Evolutionary conservation across 306 rosid genomes (phyloP).

Genomic region (Cicer judaicum): DNA sequence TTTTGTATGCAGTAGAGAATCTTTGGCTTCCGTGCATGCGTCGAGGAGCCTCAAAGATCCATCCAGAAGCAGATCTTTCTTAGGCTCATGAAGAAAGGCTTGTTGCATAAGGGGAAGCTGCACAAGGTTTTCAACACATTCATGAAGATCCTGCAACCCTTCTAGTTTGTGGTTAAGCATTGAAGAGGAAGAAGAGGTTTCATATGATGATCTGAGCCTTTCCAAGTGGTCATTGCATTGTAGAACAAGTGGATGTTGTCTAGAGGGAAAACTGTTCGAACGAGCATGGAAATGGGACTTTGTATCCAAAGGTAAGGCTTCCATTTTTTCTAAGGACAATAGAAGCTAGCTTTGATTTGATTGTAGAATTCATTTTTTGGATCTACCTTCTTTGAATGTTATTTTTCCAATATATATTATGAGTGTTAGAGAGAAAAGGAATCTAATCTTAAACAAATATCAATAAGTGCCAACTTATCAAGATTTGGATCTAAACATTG

Average conservation of each 20-base stretch:
- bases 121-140: conserved; percentile 28
- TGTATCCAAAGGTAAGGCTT: neutral
- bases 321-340: conserved; percentile 35
- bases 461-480: conserved; percentile 12
- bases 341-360: neutral
- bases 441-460: conserved; percentile 33
- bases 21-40: conserved; percentile 34
- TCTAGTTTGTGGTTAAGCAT: conserved; percentile 35
- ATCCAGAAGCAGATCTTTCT: conserved; percentile 21
- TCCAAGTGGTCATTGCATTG: conserved; percentile 43
- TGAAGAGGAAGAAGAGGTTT: conserved; percentile 38
- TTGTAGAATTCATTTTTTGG: conserved; percentile 2
- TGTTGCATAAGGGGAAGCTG: conserved; percentile 31
- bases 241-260: conserved; percentile 41
- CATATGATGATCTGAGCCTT: conserved; percentile 24
- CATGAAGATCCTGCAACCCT: conserved; percentile 45
- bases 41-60: conserved; percentile 47
- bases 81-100: conserved; percentile 37
- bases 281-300: conserved; percentile 34
- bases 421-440: conserved; percentile 34
- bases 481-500: conserved; percentile 46
- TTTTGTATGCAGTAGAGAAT: conserved; percentile 38
- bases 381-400: conserved; percentile 19
- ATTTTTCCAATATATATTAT: conserved; percentile 28
- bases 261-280: conserved; percentile 45